Conservation (phyloP, 768 basidiomycete species). For the Termitomyces sp. region DNA sequence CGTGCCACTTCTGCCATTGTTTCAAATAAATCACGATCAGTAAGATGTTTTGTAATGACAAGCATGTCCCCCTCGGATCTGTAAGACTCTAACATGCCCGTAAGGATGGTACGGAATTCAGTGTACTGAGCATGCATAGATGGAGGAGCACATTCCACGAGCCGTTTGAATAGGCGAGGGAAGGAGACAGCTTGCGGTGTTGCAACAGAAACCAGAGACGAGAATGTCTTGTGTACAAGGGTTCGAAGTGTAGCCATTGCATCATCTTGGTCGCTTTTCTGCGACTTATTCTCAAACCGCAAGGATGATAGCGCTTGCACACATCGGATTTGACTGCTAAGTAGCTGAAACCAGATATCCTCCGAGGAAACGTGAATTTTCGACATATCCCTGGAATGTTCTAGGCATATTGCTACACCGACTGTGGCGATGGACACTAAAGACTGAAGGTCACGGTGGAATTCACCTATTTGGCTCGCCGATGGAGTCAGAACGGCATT, state of each 20-base stretch:
- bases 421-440: constrained; percentile 54
- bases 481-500: constrained; percentile 24
- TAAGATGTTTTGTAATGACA: constrained; percentile 72
- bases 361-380: constrained; percentile 48
- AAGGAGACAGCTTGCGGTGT: constrained; percentile 81
- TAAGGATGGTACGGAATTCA: constrained; percentile 87
- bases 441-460: constrained; percentile 35
- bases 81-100: constrained; percentile 95
- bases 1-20: constrained; percentile 53
- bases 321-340: constrained; percentile 74
- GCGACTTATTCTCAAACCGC: constrained; percentile 15
- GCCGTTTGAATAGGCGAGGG: constrained; percentile 85
- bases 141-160: constrained; percentile 69
- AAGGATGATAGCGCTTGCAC: constrained; percentile 64
- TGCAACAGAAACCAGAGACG: constrained; percentile 77
- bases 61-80: constrained; percentile 89
- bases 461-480: constrained; percentile 14
- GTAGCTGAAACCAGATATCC: constrained; percentile 85
- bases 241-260: constrained; percentile 54
- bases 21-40: constrained; percentile 79
- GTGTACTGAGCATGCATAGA: constrained; percentile 68
- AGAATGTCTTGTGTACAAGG: constrained; percentile 81
- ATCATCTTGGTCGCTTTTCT: constrained; percentile 13
- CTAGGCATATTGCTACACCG: constrained; percentile 65
- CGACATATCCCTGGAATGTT: constrained; percentile 45